Evolutionary conservation across 805 yeast genomes (phyloP).

Genomic region (Helenozyma rhizophorensis): DNA sequence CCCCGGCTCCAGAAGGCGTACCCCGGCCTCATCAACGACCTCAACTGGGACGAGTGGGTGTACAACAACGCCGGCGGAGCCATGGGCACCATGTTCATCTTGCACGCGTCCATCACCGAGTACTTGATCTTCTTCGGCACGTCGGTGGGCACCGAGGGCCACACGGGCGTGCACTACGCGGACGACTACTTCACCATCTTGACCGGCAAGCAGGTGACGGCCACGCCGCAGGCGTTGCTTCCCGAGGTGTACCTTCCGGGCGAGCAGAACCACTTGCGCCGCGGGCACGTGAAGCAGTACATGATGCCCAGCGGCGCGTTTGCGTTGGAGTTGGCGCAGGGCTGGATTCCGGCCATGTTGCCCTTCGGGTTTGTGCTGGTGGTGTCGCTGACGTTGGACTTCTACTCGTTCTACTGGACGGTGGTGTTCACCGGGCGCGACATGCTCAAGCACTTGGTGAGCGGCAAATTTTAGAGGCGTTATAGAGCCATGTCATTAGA

Average conservation of each 20-base stretch:
- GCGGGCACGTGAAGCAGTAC: slow-evolving; percentile 80
- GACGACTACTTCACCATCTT: slow-evolving; percentile 94
- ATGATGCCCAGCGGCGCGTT: slow-evolving; percentile 76
- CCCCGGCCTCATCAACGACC: slow-evolving; percentile 69
- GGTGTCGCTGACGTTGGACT: slow-evolving; percentile 75
- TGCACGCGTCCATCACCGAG: slow-evolving; percentile 93
- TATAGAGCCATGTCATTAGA: no score
- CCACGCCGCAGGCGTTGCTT: slow-evolving; percentile 54
- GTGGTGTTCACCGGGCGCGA: slow-evolving; percentile 70
- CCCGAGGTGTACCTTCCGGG: slow-evolving; percentile 85
- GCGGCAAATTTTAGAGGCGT: slow-evolving; percentile 69
- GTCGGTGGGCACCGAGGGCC: slow-evolving; percentile 94
- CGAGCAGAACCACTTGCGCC: slow-evolving; percentile 71
- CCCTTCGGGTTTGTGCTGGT: slow-evolving; percentile 92
- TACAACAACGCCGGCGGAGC: slow-evolving; percentile 99
- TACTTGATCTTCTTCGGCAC: slow-evolving; percentile 91
- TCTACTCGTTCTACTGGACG: slow-evolving; percentile 64
- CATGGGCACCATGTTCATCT: slow-evolving; percentile 92
- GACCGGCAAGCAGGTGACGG: slow-evolving; percentile 73
- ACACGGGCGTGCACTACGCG: slow-evolving; percentile 93
- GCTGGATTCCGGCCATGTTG: slow-evolving; percentile 97
- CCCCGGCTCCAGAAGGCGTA: slow-evolving; percentile 45
- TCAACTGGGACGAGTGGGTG: slow-evolving; percentile 82
- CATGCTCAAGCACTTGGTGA: slow-evolving; percentile 63
- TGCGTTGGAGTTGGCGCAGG: slow-evolving; percentile 95